These are phyloP conservation scores for Candida insectalens DNA, from an alignment of 805 yeast species.

Conservation along the genomic window DNA sequence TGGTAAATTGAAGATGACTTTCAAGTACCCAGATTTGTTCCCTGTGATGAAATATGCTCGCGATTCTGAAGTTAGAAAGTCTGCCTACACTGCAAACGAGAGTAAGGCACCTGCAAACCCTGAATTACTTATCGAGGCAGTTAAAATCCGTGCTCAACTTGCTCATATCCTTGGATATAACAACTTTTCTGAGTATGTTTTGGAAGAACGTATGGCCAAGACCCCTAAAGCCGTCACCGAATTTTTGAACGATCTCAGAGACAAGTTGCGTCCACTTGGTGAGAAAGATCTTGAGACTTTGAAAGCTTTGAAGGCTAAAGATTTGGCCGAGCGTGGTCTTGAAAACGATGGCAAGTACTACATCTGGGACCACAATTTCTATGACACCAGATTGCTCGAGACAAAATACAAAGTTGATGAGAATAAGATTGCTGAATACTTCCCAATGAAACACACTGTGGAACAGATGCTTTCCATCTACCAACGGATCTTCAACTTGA, in stretches of 20 bases:
- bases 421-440: conserved; percentile 63
- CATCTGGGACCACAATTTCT: conserved; percentile 69
- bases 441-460: conserved; percentile 64
- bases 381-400: conserved; percentile 57
- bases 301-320: conserved; percentile 41
- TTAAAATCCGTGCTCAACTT: conserved; percentile 49
- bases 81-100: conserved; percentile 58
- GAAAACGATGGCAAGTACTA: conserved; percentile 33
- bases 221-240: conserved; percentile 45
- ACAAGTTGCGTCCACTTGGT: conserved; percentile 53
- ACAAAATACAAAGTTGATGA: conserved; percentile 64
- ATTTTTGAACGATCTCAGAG: conserved; percentile 54
- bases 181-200: conserved; percentile 57
- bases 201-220: conserved; percentile 80
- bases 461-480: conserved; percentile 61
- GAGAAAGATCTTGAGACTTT: conserved; percentile 40
- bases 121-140: conserved; percentile 47
- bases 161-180: conserved; percentile 59
- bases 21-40: conserved; percentile 70
- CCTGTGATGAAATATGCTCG: conserved; percentile 73
- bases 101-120: conserved; percentile 60
- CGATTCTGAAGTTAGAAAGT: conserved; percentile 52
- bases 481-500: conserved; percentile 58
- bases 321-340: conserved; percentile 35
- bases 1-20: conserved; percentile 50